Base-by-base conservation (phyloP, 768 basidiomycete genomes). In the Nidularia pulvinata region DNA sequence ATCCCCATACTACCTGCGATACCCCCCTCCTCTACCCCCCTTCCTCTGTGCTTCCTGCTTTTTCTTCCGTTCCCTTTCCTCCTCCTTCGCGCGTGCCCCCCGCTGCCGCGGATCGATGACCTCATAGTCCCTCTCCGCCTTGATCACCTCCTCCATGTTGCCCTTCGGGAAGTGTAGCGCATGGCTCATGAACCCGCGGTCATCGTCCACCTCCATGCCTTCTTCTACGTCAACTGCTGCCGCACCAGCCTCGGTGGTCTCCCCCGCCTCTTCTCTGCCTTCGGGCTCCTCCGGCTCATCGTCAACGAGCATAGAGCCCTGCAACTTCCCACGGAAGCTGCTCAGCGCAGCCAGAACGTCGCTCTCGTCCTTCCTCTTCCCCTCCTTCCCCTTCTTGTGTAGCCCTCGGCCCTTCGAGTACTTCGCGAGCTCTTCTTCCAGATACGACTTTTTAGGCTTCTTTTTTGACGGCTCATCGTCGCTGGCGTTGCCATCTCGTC, bases 61-160 rank as follows among this genome's bases (percentile, higher is more conserved):
- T 4, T 30, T 30, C 65, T 85, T 90, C 61, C 85, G 74, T 55
- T 89, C 88, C 59, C 77, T 75, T 60, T 91, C 91, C 63, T 94
- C 92, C 61, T 93, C 88, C 61, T 77, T 83, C 25, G 92, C 92
- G 47, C 82, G 72, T 22, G 88, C 89, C 44, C 86, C 79, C 52
- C 92, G 71, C 47, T 82, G 80, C 54, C 92, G 72, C 0, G 92
- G 91, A 64, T 94, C 92, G 64, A 94, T 94, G 30, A 94, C 91
- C 69, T 94, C 91, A 61, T 93, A 93, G 53, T 94, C 92, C 50
- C 89, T 70, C 65, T 92, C 88, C 1, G 89, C 92, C 68, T 92
- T 92, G 55, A 67, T 66, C 22, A 77, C 79, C 69, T 93, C 91
- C 61, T 91, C 91, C 22, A 76, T 77, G 58, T 91, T 83, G 46